A percentile compares a stretch with the other conserved stretches of the same genome.
Evolutionary conservation across 164 flowering plant species (phyloP).

Genomic region (Litsea cubeba): DNA sequence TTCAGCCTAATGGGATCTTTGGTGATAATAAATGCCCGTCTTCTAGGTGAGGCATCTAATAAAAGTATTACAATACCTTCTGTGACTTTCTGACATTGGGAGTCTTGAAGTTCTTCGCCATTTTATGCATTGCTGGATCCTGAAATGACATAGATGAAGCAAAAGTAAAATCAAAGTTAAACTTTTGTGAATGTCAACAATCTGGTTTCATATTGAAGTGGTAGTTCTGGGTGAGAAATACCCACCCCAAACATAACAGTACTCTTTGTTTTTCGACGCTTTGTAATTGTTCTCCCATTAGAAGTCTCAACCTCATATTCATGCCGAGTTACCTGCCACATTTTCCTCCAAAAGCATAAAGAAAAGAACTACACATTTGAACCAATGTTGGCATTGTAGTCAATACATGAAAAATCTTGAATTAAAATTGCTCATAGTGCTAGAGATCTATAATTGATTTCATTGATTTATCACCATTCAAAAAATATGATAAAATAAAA

Average conservation of each 20-base stretch:
- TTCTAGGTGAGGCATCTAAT: neutral
- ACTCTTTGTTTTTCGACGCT: conserved; percentile 76
- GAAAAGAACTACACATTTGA: no score
- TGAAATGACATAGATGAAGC: conserved; percentile 20
- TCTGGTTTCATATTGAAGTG: neutral
- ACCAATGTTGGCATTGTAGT: neutral
- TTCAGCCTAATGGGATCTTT: neutral
- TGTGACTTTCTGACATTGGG: conserved; percentile 44
- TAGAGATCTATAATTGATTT: no score
- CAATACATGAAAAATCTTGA: neutral
- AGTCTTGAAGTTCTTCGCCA: conserved; percentile 35
- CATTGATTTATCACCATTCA: no score
- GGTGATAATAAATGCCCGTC: neutral
- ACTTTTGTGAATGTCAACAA: neutral
- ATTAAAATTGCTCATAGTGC: neutral
- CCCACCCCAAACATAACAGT: conserved; percentile 91
- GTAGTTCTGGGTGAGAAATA: conserved; percentile 3
- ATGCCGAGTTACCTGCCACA: conserved; percentile 72
- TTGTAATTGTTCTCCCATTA: conserved; percentile 76
- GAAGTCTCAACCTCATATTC: conserved; percentile 92
- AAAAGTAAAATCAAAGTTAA: neutral
- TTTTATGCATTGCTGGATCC: conserved; percentile 65
- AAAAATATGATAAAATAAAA: no score
- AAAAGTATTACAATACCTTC: neutral
- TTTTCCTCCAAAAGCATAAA: neutral